Evolutionary conservation across 2,329 filamentous ascomycete genomes (phyloP).

Genomic region (Aspergillus clavatus): DNA sequence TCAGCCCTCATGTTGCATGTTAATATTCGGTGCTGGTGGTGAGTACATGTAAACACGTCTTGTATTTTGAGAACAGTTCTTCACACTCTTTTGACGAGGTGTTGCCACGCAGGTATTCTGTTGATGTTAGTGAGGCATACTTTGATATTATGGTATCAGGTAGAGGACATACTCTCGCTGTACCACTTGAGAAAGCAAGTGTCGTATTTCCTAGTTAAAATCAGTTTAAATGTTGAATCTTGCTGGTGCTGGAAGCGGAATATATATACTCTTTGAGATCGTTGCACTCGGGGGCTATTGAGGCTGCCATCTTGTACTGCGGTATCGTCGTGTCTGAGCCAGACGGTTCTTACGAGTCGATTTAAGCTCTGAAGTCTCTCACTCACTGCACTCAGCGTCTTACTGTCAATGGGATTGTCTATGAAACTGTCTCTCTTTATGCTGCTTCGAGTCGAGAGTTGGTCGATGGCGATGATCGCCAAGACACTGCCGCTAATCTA

Average conservation of each 20-base stretch:
- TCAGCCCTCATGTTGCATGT: neutral
- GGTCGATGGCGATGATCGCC: constrained; percentile 11
- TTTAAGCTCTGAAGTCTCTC: neutral
- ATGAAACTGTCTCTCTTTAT: neutral
- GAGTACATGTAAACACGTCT: constrained; percentile 75
- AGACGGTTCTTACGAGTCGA: neutral
- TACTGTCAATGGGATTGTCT: neutral
- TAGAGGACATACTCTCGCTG: constrained; percentile 69
- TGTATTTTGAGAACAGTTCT: constrained; percentile 80
- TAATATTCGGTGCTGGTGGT: too few relatives aligned
- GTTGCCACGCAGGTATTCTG: constrained; percentile 85
- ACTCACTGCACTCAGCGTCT: neutral
- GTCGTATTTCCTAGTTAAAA: constrained; percentile 72
- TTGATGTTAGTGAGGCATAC: constrained; percentile 9
- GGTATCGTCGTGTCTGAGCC: neutral
- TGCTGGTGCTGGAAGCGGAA: constrained; percentile 5
- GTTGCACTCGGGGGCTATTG: constrained; percentile 90
- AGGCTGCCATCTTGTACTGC: constrained; percentile 71
- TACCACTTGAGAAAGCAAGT: constrained; percentile 99
- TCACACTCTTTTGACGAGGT: constrained; percentile 83
- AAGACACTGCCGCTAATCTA: constrained; percentile 4
- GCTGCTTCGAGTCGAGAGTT: neutral
- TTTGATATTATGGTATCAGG: neutral
- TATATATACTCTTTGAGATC: constrained; percentile 80
- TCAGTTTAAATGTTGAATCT: constrained; percentile 16